Base-by-base conservation (phyloP, 2,329 filamentous ascomycete species). In the Colletotrichum echinochloae region DNA sequence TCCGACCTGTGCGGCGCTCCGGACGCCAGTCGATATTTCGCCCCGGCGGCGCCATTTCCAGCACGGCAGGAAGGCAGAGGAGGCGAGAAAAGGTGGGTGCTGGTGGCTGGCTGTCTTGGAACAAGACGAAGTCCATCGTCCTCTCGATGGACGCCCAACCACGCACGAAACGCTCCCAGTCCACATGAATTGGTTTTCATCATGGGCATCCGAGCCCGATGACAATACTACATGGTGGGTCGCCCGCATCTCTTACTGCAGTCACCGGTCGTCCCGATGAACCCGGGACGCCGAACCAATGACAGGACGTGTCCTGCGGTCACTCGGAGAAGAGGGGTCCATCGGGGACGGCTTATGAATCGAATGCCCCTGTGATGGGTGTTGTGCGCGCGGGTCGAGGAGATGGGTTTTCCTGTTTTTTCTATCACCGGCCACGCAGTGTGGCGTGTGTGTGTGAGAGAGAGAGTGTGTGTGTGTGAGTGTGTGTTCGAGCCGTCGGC, bases 21-120 rank as follows among this genome's bases (percentile, higher is more conserved):
- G 59, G 59, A 61, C 59, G 44, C 35, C 59, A 61, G 18, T 11
- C n/a, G 23, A 28, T 14, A 49, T 51, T 51, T 16, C 59, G 44
- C 57, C 59, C 59, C 59, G 59, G 46, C 59, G 59, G 23, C 44
- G 46, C 1, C 44, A 46, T n/a, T 46, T 20, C 28, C 44, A 8
- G 28, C 33, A n/a, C 20, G 33, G 49, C 16, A 52, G 49, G 14
- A 30, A 16, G 28, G 18, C 18, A 33, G 18, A 33, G 18, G 26
- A 51, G 48, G 26, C 16, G 48, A 52, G 18, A 12, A 52, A 28
- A 30, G 6, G 26, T 30, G 20, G 6, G 49, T 26, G 14, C 9
- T 33, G 18, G 16, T 52, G 26, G 49, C 28, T n/a, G 49, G 14
- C 20, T 6, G 28, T 20, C 28, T 11, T 6, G 3, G 48, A 14